Evolutionary conservation across 345 rosid species (phyloP), one percentile per base, ranked within the genome.

Genomic region (Linum usitatissimum): DNA sequence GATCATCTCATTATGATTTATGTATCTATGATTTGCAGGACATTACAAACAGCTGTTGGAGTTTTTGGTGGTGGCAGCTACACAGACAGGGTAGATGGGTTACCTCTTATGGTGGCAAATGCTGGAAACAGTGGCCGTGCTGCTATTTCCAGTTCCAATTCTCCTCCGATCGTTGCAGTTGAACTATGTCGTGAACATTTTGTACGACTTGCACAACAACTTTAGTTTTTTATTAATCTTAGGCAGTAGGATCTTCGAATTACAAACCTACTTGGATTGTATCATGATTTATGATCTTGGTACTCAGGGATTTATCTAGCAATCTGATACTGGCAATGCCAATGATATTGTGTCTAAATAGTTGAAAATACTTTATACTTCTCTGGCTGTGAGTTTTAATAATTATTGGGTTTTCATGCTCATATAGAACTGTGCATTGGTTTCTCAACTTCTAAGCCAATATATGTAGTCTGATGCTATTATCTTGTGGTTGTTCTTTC

Each of bases 21-120:
- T 60, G 34, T 38, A 71, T 39, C 19, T 63, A 13, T 76, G 75
- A 59, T 58, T 65, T 69, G 70, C 75, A 93, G 97, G 85, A 90
- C 97, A 30, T 62, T 93, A 76, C 99, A 93, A 78, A 93, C 99
- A 62, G 97, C 99, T 59, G 94, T 87, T 71, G 99, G 97, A 73
- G 96, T 86, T 48, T 93, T 93, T 42, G 99, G 99, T 36, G 94
- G 96, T 39, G 97, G 78, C 64, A 90, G 79, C 69, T 90, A 83
- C 76, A 78, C 80, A 3, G 81, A 81, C 55, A 74, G 76, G 75
- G 72, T 71, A 62, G 94, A 86, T 72, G 61, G 71, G 55, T 61
- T 87, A 61, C 99, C 96, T 57, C 82, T 93, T 18, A 93, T 93
- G 99, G 82, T 73, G 62, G 97, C 94, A 72, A 86, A 93, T 75